Evolutionary conservation across 2,329 filamentous ascomycete genomes (phyloP), one percentile per base, ranked within the genome.

Genomic region (Colletotrichum chlorophyti): DNA sequence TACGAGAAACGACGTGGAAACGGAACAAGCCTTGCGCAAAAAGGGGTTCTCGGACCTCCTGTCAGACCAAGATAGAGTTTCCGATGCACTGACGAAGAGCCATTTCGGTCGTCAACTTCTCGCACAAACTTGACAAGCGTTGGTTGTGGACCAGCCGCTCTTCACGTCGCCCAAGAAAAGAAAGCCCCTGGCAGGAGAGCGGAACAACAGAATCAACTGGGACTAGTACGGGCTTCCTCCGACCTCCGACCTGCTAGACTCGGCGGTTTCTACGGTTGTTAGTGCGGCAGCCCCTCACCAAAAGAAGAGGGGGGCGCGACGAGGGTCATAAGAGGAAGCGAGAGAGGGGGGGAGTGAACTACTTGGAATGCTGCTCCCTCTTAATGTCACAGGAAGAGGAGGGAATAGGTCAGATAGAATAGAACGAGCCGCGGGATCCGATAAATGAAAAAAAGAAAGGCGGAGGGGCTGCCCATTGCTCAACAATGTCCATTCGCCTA

Each of bases 171-270:
- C 31, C 49, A 38, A n/a, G 42, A 21, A 21, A 23, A 29, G 43
- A 29, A n/a, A 42, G 41, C 43, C 57, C 57, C 57, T 60, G 51
- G 57, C 43, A 29, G 45, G 43, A 43, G 50, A 50, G 32, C 57
- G 57, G 51, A 60, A 57, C 45, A 38, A 46, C 43, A 29, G 21
- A 34, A 43, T 45, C 57, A 45, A 60, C 38, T 50, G 50, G 52
- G 51, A 48, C 57, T 60, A 57, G 57, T 60, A 43, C 57, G 57
- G 57, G 50, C 43, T 43, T 49, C 57, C 57, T 60, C 55, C 53
- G 53, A 57, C 38, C 26, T 57, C 40, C 50, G 43, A 59, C 55
- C 55, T 55, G 43, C 52, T 50, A 55, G 43, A 60, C 57, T 55
- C 38, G 52, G 55, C 26, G 51, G 32, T 41, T 58, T 35, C 54